Percentiles rank a stretch among this genome's conserved stretches.
Conservation (phyloP, 2,329 filamentous ascomycete genomes). For the Colletotrichum salicis region DNA sequence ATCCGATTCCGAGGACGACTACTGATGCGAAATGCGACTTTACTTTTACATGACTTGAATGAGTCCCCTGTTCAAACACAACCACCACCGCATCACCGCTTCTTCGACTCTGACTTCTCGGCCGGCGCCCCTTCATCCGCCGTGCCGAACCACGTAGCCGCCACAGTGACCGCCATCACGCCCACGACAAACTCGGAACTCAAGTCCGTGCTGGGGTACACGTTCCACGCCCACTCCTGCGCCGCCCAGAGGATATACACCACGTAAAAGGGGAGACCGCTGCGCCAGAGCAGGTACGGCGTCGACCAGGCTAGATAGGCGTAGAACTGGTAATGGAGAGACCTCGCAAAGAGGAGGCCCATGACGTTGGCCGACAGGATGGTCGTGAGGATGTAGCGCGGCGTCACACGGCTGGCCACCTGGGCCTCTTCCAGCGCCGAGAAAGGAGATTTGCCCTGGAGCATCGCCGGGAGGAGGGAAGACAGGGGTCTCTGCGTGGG, state of each 20-base stretch:
- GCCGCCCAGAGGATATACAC: constrained; percentile 77
- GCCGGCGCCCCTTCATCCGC: constrained; percentile 49
- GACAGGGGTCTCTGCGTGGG: constrained; percentile 69
- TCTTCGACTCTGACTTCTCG: constrained; percentile 39
- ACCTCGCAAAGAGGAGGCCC: constrained; percentile 86
- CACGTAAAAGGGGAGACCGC: constrained; percentile 73
- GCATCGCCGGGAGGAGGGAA: constrained; percentile 60
- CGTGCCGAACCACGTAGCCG: constrained; percentile 69
- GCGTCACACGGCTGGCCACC: constrained; percentile 70
- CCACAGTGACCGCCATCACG: constrained; percentile 74
- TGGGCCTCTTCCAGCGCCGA: constrained; percentile 62
- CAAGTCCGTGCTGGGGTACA: constrained; percentile 79
- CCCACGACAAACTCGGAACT: constrained; percentile 74
- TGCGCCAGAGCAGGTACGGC: constrained; percentile 86
- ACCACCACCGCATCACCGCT: constrained; percentile 23
- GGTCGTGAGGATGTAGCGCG: constrained; percentile 79
- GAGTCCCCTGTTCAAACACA: not conserved
- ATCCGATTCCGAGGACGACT: constrained; percentile 79
- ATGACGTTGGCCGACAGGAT: constrained; percentile 81
- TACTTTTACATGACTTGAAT: constrained; percentile 6
- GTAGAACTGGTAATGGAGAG: constrained; percentile 95
- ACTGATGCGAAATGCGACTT: constrained; percentile 19
- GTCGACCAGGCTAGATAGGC: constrained; percentile 90
- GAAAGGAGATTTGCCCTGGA: constrained; percentile 58
- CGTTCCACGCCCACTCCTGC: constrained; percentile 95